Evolutionary conservation across 768 basidiomycete genomes (phyloP).

Genomic region (Hygrocybe coccinea): DNA sequence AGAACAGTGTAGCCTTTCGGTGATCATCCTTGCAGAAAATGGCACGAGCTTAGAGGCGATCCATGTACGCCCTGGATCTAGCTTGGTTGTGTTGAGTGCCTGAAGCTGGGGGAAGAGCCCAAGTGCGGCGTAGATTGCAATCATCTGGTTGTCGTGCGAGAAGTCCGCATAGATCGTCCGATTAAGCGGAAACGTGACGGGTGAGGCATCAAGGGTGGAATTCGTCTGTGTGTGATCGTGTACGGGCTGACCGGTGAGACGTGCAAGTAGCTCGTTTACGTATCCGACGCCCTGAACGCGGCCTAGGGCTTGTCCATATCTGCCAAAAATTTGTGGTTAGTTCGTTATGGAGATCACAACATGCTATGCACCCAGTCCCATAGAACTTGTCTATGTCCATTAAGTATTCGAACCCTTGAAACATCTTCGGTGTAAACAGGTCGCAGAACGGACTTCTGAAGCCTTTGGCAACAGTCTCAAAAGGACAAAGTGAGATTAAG

Average conservation of each 20-base stretch:
- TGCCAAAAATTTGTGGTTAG: constrained; percentile 20
- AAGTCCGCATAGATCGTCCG: constrained; percentile 72
- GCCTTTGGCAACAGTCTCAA: constrained; percentile 62
- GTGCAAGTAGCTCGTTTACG: constrained; percentile 82
- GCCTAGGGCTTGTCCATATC: constrained; percentile 65
- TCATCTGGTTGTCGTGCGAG: constrained; percentile 82
- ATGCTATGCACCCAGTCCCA: constrained; percentile 52
- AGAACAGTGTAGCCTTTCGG: constrained; percentile 59
- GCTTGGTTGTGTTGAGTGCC: constrained; percentile 30
- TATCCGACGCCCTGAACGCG: constrained; percentile 83
- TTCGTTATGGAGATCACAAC: neutral
- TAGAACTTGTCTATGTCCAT: constrained; percentile 78
- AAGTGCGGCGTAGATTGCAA: constrained; percentile 65
- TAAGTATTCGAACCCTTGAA: constrained; percentile 60
- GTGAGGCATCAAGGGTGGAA: constrained; percentile 57
- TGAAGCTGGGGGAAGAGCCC: constrained; percentile 45
- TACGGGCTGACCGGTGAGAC: constrained; percentile 62
- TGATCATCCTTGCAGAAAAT: constrained; percentile 69
- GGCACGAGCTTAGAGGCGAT: constrained; percentile 58
- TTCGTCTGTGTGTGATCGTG: constrained; percentile 73
- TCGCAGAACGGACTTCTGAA: constrained; percentile 61
- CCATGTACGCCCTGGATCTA: constrained; percentile 45
- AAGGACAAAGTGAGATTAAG: constrained; percentile 73
- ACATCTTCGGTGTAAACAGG: constrained; percentile 64
- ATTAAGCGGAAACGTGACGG: constrained; percentile 66